Evolutionary conservation across 2,329 filamentous ascomycete species (phyloP).

Genomic region (Emergomyces pasteurianus): DNA sequence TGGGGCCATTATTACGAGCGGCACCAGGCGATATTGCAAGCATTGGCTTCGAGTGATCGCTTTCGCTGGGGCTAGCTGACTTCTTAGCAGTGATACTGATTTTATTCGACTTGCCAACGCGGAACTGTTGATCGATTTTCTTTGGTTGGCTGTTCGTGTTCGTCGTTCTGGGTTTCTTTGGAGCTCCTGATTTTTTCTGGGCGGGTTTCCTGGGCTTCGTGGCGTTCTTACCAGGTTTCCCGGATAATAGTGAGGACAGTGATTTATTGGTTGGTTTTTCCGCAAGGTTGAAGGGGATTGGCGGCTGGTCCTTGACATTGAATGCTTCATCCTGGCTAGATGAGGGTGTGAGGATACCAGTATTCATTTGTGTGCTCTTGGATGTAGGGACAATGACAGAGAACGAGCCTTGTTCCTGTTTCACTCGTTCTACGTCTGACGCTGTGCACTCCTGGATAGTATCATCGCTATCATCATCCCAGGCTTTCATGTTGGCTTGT

Average conservation of each 20-base stretch:
- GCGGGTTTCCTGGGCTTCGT: not conserved
- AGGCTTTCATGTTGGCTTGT: constrained; percentile 50
- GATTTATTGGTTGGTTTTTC: not conserved
- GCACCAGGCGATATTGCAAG: constrained; percentile 23
- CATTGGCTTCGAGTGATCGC: constrained; percentile 22
- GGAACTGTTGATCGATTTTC: constrained; percentile 7
- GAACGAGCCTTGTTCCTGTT: constrained; percentile 25
- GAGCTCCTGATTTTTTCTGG: constrained; percentile 4
- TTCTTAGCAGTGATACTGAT: constrained; percentile 8
- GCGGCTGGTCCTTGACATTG: constrained; percentile 14
- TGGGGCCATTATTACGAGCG: constrained; percentile 26
- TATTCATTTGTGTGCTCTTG: constrained; percentile 24
- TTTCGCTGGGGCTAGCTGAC: constrained; percentile 15
- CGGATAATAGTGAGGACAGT: constrained; percentile 3
- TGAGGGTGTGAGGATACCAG: constrained; percentile 31
- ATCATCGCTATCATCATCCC: constrained; percentile 39
- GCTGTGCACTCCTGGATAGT: constrained; percentile 33
- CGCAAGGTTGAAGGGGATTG: not conserved
- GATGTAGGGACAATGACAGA: constrained; percentile 31
- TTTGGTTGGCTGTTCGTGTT: constrained; percentile 3
- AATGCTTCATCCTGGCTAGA: constrained; percentile 28
- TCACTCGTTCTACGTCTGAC: constrained; percentile 33
- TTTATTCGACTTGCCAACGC: constrained; percentile 5
- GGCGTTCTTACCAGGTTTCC: constrained; percentile 20
- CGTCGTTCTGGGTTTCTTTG: constrained; percentile 5